Conservation (phyloP, 1,139 yeast genomes). For the Geotrichum cucujoidarum region DNA sequence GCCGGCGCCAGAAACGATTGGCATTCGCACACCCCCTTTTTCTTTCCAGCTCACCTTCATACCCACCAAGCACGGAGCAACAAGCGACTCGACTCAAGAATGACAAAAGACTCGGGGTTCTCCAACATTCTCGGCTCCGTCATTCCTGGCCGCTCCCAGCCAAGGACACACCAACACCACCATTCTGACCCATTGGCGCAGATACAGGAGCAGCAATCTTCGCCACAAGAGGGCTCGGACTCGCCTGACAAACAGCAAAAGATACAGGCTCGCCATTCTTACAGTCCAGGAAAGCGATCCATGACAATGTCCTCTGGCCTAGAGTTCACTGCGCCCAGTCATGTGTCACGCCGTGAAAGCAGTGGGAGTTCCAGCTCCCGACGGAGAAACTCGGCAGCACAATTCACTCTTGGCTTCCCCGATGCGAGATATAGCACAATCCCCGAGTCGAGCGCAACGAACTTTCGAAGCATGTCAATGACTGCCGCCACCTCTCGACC, state of each 20-base stretch:
- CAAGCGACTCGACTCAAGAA: too few species aligned
- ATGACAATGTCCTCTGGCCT: not conserved
- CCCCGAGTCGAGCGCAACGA: not conserved
- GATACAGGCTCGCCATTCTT: too few species aligned
- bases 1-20: too few species aligned
- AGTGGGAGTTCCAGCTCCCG: not conserved
- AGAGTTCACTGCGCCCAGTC: not conserved
- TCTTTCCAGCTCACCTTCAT: too few species aligned
- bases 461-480: slow-evolving; percentile 8
- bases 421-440: not conserved
- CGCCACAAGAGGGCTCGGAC: not conserved
- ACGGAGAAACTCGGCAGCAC: not conserved
- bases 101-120: not conserved
- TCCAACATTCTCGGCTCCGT: slow-evolving; percentile 3
- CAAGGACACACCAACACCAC: not conserved
- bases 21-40: too few species aligned
- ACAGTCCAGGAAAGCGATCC: too few species aligned
- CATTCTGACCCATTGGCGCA: too few species aligned
- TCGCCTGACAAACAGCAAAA: too few species aligned
- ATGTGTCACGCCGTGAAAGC: not conserved
- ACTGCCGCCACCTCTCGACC: not conserved
- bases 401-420: not conserved
- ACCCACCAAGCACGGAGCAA: too few species aligned
- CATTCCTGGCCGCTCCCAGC: not conserved
- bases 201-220: not conserved